A percentile compares a stretch with the other conserved stretches of the same genome.
Conservation (phyloP, 2,329 filamentous ascomycete species). For the Fusarium nygamai region DNA sequence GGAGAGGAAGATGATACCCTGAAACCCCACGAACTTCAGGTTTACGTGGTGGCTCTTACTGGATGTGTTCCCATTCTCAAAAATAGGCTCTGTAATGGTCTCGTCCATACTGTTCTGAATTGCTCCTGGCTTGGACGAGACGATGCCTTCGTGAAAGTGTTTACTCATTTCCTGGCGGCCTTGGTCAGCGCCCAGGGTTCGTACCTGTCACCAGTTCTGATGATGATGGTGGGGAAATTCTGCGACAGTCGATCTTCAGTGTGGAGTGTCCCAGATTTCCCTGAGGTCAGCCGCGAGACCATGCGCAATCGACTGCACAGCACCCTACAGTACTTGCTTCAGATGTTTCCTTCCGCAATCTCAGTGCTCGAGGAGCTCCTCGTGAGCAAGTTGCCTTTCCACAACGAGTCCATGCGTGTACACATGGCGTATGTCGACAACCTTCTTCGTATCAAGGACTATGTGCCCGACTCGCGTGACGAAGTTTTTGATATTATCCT, state of each 20-base stretch:
- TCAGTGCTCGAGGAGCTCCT: constrained; percentile 75
- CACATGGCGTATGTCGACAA: constrained; percentile 92
- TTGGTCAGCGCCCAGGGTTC: constrained; percentile 85
- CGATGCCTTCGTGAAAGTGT: constrained; percentile 72
- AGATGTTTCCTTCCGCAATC: constrained; percentile 82
- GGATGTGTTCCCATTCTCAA: constrained; percentile 68
- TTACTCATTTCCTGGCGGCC: constrained; percentile 73
- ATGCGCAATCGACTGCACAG: constrained; percentile 81
- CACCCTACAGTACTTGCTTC: constrained; percentile 78
- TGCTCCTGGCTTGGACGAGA: constrained; percentile 74
- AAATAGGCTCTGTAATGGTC: constrained; percentile 65
- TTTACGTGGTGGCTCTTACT: constrained; percentile 71
- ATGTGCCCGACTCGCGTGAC: constrained; percentile 79
- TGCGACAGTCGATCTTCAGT: constrained; percentile 59
- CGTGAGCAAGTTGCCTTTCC: constrained; percentile 75
- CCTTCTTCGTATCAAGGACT: constrained; percentile 78
- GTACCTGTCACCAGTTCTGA: constrained; percentile 78
- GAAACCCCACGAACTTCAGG: constrained; percentile 65
- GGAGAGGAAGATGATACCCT: constrained; percentile 59
- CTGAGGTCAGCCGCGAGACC: constrained; percentile 68
- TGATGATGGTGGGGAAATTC: constrained; percentile 85
- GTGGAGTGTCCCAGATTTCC: constrained; percentile 62
- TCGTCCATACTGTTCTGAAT: constrained; percentile 67
- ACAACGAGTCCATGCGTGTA: constrained; percentile 78
- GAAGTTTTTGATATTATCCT: constrained; percentile 87